phyloP scores from a whole-genome alignment of 345 rosid species.

The Ceriops decandra region DNA sequence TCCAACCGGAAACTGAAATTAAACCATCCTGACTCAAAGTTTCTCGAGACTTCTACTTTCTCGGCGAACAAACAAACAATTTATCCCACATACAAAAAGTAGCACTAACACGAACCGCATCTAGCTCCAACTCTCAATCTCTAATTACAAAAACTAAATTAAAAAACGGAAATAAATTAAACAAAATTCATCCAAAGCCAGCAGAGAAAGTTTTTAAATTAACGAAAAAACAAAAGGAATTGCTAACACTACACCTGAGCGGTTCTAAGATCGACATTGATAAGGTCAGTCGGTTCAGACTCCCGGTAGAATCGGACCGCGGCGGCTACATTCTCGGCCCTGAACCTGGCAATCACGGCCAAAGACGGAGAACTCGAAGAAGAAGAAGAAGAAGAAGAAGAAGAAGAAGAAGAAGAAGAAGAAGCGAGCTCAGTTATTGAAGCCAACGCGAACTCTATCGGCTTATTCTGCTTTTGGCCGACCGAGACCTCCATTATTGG shows the following conservation, averaged over 20 bases:
- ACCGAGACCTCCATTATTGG: constrained; percentile 25
- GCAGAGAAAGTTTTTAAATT: background rate
- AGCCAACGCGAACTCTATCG: constrained; percentile 48
- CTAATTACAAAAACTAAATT: too few relatives aligned
- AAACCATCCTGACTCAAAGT: too few relatives aligned
- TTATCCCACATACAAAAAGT: too few relatives aligned
- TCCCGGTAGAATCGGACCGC: constrained; percentile 49
- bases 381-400: too few relatives aligned
- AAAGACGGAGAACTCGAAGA: constrained; percentile 28
- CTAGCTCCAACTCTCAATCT: too few relatives aligned
- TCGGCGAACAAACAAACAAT: constrained; percentile 14
- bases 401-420: constrained; percentile 35
- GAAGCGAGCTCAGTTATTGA: constrained; percentile 58
- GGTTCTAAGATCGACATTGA: constrained; percentile 42
- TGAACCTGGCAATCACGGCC: constrained; percentile 55
- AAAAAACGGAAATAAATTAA: too few relatives aligned
- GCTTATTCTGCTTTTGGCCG: constrained; percentile 26
- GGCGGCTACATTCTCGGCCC: constrained; percentile 41
- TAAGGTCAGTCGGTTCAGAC: constrained; percentile 35
- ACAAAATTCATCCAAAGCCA: background rate
- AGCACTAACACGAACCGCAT: too few relatives aligned
- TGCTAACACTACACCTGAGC: constrained; percentile 44
- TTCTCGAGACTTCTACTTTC: background rate
- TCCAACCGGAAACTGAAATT: too few relatives aligned
- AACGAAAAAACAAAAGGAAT: background rate